Evolutionary conservation across 176 grass and related monocot genomes (phyloP), one percentile per base, ranked within the genome.

Genomic region (Bothriochloa decipiens): DNA sequence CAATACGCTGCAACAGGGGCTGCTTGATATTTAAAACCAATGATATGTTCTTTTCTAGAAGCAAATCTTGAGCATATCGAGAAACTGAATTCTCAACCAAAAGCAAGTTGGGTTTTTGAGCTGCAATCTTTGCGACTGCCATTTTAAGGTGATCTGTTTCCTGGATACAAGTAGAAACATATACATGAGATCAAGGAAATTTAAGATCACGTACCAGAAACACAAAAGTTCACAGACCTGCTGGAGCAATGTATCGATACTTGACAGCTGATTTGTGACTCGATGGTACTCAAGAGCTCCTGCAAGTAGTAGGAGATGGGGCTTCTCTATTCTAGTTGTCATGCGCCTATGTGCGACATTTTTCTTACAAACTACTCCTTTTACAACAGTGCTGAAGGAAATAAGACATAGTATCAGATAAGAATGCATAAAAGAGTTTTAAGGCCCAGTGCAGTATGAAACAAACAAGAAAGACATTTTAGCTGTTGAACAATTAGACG

Each of bases 121-220:
- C 91, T 80, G 82, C 91, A 87, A 99, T 99, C 84, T 96, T 99
- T 65, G 93, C 93, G 4, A 99, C 91, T 35, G 93, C 91, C 96
- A 99, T 99, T 93, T 94, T 99, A 88, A 99, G 92, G 75, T 96
- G 96, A 86, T 99, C 96, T 50, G 82, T 96, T 92, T 99, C 96
- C 96, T 99, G 91, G 74, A 86, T 33, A 86, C 60, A 27, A 58
- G 15, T 52, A 45, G 39, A 46, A 90, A 33, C 6, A 55, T 75
- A 42, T 68, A 49, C 55, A 74, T 86, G 75, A 83, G 83, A 62
- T 47, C 8, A 74, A 76, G 10, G 22, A 43, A 58, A 84, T 11
- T 50, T 35, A 69, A 58, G 13, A n/a, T 47, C 35, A 52, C 26
- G 83, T 25, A 84, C 20, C 86, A 80, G 23, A 66, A 85, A 83